A percentile compares a stretch with the other conserved stretches of the same genome.
phyloP scores from a whole-genome alignment of 495 filamentous ascomycete species.

The Opeltia flavorubescens region DNA sequence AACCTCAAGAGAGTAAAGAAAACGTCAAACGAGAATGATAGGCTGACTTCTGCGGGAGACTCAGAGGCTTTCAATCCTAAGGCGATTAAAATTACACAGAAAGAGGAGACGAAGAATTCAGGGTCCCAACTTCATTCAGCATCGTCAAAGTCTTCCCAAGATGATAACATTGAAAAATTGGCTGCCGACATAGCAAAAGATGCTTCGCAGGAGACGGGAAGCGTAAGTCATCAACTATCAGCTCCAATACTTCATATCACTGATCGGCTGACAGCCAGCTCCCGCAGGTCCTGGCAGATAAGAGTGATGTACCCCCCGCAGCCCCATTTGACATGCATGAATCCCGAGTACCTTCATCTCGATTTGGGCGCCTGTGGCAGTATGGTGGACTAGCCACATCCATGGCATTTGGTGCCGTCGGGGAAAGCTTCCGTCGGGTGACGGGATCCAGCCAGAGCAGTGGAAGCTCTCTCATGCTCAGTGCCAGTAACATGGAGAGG shows the following conservation, averaged over 20 bases:
- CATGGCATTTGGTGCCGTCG: slow-evolving; percentile 89
- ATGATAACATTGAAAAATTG: slow-evolving; percentile 19
- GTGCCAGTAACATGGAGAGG: slow-evolving; percentile 76
- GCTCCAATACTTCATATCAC: slow-evolving; percentile 8
- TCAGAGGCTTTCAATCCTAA: slow-evolving; percentile 31
- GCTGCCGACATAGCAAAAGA: slow-evolving; percentile 24
- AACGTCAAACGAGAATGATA: slow-evolving; percentile 20
- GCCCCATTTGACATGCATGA: slow-evolving; percentile 61
- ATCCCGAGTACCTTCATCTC: slow-evolving; percentile 79
- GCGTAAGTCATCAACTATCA: slow-evolving; percentile 6
- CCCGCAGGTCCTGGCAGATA: slow-evolving; percentile 18
- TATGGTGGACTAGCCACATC: slow-evolving; percentile 86
- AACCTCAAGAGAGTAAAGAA: slow-evolving; percentile 16
- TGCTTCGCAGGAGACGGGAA: slow-evolving; percentile 7
- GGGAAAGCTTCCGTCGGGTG: slow-evolving; percentile 64
- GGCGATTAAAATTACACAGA: not conserved
- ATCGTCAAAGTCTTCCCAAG: slow-evolving; percentile 1
- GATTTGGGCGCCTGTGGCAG: slow-evolving; percentile 80
- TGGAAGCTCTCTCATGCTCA: slow-evolving; percentile 72
- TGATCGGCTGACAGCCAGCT: slow-evolving; percentile 28
- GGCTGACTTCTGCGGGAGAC: slow-evolving; percentile 17
- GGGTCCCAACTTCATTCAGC: not conserved
- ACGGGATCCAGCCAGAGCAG: slow-evolving; percentile 38
- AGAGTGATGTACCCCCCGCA: slow-evolving; percentile 6
- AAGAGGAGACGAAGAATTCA: not conserved